Base-by-base conservation (phyloP, 2,329 filamentous ascomycete genomes). In the Zopfia rhizophila region DNA sequence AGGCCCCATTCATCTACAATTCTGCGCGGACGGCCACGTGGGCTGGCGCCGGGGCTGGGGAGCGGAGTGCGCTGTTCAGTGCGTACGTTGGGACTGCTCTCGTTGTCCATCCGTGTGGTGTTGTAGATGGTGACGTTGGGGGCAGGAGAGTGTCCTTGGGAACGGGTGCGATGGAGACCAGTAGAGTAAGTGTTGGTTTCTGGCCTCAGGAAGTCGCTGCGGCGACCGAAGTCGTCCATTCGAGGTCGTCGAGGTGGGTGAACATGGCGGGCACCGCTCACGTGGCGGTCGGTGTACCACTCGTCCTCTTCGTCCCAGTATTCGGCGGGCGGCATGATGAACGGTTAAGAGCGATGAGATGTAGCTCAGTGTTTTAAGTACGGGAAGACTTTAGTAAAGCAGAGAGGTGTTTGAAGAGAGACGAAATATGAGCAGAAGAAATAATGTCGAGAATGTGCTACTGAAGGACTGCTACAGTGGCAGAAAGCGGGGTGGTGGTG, bases 111-210 rank as follows among this genome's bases (percentile, higher is more conserved):
- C 39, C 66, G 65, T 41, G 72, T 70, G 42, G 72, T 73, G 58
- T 77, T 77, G 65, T 75, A 73, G 50, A 78, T 76, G 55, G 75
- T 75, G 51, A 78, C 71, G 33, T 74, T 71, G 13, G 76, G 76
- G n/a, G 64, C 65, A 11, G 74, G 74, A 17, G 66, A 54, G 42
- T 74, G 69, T 31, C 76, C 76, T 29, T 72, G 69, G 12, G 75
- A 78, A 46, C 75, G 71, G 35, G 73, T 74, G 41, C 76, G 73
- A 37, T 77, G 71, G 12, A 77, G 69, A 29, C 67, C 66, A 29
- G 56, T 53, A 1, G 58, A 51, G 27, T 60, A 69, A 40, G 38
- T 35, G 22, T 58, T 54, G 13, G 49, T 51, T 31, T 69, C 62
- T 1, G 68, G 69, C 10, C 41, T 47, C 17, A 72, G 57, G 14